Base-by-base conservation (phyloP, 257 asterid species). In the Mitragyna speciosa region DNA sequence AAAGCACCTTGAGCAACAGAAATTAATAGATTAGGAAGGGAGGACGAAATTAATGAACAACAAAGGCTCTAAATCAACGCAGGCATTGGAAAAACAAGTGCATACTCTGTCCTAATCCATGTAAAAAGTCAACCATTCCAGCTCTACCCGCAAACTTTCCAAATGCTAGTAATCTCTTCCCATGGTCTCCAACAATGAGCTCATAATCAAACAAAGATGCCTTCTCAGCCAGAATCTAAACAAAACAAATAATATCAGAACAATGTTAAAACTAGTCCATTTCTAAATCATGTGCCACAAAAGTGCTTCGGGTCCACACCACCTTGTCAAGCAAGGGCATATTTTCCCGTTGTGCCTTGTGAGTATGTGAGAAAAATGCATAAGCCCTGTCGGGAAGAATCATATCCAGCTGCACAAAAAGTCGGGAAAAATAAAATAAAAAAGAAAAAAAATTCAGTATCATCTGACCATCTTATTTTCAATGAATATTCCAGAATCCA, bases 241-340 rank as follows among this genome's bases (percentile, higher is more conserved):
- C 49, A 89, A 68, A 14, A 71, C 45, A 48, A 36, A 80, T 70
- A 73, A 78, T 17, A 67, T 48, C 12, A 81, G 41, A 51, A 28
- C 19, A 43, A 58, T 20, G n/a, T 45, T 1, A 59, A 59, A 80
- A 36, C 17, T n/a, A 4, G 17, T 52, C 52, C 77, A 45, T 1
- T 14, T 58, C 59, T 31, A 36, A 22, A 56, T n/a, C 16, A 28
- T 22, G 26, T 10, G 14, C 51, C 48, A 49, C 6, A 3, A 26
- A 51, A 48, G 2, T 26, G 12, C 22, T 51, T 66, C 9, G n/a
- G 22, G 76, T 39, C 33, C 43, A 67, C 20, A 24, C 20, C 75
- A 95, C 99, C 96, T 92, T 95, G 87, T 93, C 99, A 78, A 95
- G 92, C 88, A 95, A 90, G 19, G 97, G 99, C 98, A 95, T 93